Evolutionary conservation across 2,329 filamentous ascomycete species (phyloP).

Genomic region (Colletotrichum camelliae): DNA sequence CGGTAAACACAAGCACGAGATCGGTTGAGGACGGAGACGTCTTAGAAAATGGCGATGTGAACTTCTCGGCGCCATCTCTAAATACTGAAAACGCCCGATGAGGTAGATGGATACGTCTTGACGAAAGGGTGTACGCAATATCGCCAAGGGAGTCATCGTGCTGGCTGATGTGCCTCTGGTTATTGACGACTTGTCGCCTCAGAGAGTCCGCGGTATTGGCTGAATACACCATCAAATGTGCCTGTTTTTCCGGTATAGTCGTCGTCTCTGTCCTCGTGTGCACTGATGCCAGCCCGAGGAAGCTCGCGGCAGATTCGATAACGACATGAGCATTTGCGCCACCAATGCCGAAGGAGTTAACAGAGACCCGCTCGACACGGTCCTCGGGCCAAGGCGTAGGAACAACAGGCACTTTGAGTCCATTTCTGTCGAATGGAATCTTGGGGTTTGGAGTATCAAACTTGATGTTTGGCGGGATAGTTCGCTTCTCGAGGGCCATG

Average conservation of each 20-base stretch:
- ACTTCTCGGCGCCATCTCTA: background rate
- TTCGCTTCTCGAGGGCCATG: conserved; percentile 33
- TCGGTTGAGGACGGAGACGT: background rate
- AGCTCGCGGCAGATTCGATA: conserved; percentile 20
- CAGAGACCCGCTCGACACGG: conserved; percentile 44
- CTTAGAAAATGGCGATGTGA: background rate
- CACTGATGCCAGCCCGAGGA: conserved; percentile 1
- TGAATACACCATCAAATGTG: conserved; percentile 23
- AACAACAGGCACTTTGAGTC: conserved; percentile 29
- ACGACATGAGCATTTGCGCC: conserved; percentile 16
- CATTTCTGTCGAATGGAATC: conserved; percentile 28
- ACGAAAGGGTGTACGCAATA: conserved; percentile 26
- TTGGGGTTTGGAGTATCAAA: conserved; percentile 33
- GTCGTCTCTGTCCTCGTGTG: background rate
- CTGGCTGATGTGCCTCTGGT: background rate
- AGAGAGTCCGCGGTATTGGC: conserved; percentile 22
- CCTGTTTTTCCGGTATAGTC: background rate
- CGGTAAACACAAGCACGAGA: conserved; percentile 34
- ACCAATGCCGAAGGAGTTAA: conserved; percentile 46
- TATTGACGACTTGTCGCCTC: conserved; percentile 12
- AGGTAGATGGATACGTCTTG: conserved; percentile 17
- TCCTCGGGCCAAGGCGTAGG: conserved; percentile 28
- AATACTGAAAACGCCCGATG: conserved; percentile 22
- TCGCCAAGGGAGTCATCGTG: background rate
- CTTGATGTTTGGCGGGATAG: conserved; percentile 38